Evolutionary conservation across 768 basidiomycete species (phyloP).

Genomic region (Leccinum disarticulatum): DNA sequence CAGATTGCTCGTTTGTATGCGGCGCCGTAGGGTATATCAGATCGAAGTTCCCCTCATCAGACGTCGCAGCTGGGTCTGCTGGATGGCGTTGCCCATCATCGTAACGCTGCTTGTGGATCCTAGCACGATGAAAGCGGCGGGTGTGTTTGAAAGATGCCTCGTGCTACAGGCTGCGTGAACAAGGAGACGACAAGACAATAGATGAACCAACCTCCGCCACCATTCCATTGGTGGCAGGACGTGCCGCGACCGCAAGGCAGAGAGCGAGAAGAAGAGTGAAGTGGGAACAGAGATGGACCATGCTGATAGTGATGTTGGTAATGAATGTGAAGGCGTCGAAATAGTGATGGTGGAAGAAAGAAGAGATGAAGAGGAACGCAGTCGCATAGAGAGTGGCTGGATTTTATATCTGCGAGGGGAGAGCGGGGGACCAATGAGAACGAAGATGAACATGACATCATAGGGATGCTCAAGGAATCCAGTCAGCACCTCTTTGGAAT

Average conservation of each 20-base stretch:
- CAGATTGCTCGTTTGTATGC: slow-evolving; percentile 5
- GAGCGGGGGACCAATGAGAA: slow-evolving; percentile 11
- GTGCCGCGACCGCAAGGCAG: slow-evolving; percentile 24
- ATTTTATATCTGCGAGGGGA: slow-evolving; percentile 24
- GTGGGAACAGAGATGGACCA: slow-evolving; percentile 30
- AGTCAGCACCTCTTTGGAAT: slow-evolving; percentile 10
- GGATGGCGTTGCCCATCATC: slow-evolving; percentile 27
- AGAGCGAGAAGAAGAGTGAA: slow-evolving; percentile 31
- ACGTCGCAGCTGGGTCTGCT: slow-evolving; percentile 16
- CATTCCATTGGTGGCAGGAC: slow-evolving; percentile 8
- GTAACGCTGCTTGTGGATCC: slow-evolving; percentile 9
- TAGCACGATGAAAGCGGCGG: slow-evolving; percentile 17
- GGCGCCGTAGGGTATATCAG: not conserved
- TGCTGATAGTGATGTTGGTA: slow-evolving; percentile 28
- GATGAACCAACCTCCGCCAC: slow-evolving; percentile 12
- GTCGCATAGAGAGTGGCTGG: not conserved
- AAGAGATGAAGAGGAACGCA: slow-evolving; percentile 3
- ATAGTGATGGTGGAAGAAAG: slow-evolving; percentile 16
- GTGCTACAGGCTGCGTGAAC: slow-evolving; percentile 12
- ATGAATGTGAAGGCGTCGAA: slow-evolving; percentile 23
- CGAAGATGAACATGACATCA: slow-evolving; percentile 18
- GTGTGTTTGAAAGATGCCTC: slow-evolving; percentile 4
- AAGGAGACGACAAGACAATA: not conserved
- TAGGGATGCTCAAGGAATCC: slow-evolving; percentile 8
- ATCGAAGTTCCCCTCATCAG: slow-evolving; percentile 2